Percentiles rank a stretch among this genome's conserved stretches.
These are phyloP conservation scores for Austroboletus niveus DNA, from an alignment of 1,284 basidiomycete species.

Conservation along the genomic window DNA sequence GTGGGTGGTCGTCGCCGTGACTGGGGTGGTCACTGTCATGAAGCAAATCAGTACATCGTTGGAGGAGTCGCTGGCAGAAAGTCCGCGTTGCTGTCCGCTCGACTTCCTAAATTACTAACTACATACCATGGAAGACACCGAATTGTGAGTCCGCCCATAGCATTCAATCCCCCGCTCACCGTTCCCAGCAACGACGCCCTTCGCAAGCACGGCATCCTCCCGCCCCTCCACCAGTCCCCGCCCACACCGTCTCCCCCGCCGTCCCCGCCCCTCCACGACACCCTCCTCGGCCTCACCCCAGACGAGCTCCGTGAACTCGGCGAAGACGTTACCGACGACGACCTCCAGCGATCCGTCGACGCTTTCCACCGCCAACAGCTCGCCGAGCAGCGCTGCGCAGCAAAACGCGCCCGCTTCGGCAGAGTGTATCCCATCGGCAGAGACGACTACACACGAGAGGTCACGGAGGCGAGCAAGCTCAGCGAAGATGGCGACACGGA, in stretches of 20 bases:
- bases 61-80: conserved; percentile 15
- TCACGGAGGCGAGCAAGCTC: conserved; percentile 87
- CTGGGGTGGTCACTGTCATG: conserved; percentile 24
- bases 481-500: conserved; percentile 65
- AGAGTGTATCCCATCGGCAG: conserved; percentile 86
- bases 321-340: conserved; percentile 71
- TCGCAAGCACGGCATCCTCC: conserved; percentile 88
- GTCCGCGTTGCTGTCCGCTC: conserved; percentile 28
- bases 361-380: conserved; percentile 67
- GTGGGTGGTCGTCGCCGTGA: conserved; percentile 21
- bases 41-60: conserved; percentile 27
- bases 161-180: not conserved
- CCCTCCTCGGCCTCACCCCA: conserved; percentile 65
- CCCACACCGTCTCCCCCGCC: conserved; percentile 73
- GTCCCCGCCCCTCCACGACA: conserved; percentile 61
- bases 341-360: conserved; percentile 77
- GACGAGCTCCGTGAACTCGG: conserved; percentile 67
- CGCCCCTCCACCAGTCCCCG: conserved; percentile 66
- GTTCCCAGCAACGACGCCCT: conserved; percentile 82
- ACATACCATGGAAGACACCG: conserved; percentile 78
- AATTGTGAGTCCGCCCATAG: conserved; percentile 66
- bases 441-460: conserved; percentile 92
- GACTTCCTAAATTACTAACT: conserved; percentile 19
- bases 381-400: conserved; percentile 60
- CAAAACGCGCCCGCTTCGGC: conserved; percentile 76